Conservation (phyloP, 1,139 yeast species). For the Saccharomyces hybrid region DNA sequence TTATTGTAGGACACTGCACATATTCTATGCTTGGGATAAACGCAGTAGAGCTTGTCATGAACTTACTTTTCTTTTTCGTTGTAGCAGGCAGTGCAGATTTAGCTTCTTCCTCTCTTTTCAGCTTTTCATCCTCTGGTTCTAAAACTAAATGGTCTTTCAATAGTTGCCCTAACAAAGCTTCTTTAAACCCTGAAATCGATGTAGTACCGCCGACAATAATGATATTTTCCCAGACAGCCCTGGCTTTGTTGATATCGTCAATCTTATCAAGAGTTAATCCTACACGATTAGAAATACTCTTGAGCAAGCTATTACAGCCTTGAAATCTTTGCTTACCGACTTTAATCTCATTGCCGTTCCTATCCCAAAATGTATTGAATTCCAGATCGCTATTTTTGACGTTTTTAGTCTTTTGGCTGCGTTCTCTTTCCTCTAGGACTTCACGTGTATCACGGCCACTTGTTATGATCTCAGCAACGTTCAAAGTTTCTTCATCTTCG, state of each 20-base stretch:
- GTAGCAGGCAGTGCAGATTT: conserved; percentile 16
- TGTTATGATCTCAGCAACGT: conserved; percentile 84
- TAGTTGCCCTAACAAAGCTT: conserved; percentile 55
- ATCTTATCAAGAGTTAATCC: conserved; percentile 47
- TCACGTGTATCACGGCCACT: conserved; percentile 60
- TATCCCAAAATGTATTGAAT: conserved; percentile 58
- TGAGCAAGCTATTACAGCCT: conserved; percentile 58
- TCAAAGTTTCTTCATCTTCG: conserved; percentile 67
- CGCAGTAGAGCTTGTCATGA: conserved; percentile 18
- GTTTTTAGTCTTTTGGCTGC: conserved; percentile 36
- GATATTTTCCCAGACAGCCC: conserved; percentile 80
- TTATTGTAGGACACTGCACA: conserved; percentile 67
- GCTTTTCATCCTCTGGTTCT: conserved; percentile 34
- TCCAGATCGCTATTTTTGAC: conserved; percentile 52
- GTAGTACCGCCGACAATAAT: conserved; percentile 73
- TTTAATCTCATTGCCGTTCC: conserved; percentile 44
- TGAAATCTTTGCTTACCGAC: conserved; percentile 86
- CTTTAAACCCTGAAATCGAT: conserved; percentile 67
- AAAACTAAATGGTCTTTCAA: conserved; percentile 48
- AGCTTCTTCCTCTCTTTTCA: conserved; percentile 31
- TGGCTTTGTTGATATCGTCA: conserved; percentile 64
- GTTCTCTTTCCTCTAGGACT: conserved; percentile 51
- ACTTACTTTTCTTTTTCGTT: conserved; percentile 25
- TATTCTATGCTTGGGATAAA: conserved; percentile 29
- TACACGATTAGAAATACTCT: conserved; percentile 46